Evolutionary conservation across 164 flowering plant genomes (phyloP), one percentile per base, ranked within the genome.

Genomic region (Magnolia officinalis): DNA sequence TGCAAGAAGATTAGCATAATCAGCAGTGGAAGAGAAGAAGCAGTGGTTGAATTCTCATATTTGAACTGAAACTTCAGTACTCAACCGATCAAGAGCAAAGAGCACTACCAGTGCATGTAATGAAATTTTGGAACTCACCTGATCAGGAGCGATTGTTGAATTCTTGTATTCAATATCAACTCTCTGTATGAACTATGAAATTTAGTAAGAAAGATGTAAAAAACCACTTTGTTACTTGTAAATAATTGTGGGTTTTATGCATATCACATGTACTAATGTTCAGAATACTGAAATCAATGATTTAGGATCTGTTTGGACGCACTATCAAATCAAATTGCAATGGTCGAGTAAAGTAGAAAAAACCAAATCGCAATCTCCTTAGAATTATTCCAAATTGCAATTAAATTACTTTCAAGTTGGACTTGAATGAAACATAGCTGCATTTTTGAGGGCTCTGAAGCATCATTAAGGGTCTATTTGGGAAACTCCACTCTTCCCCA

Each of bases 111-210:
- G 61, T 9, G 18, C 13, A 55, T 55, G 61, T 16, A 14, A 10
- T 8, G 70, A 24, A 52, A 65, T 24, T 16, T 67, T 16, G 5
- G 9, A 84, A 95, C 61, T 55, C 61, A 55, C 99, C 94, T 90
- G 95, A 20, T 88, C 92, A 1, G 99, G 98, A 51, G 86, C 87
- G 75, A 93, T 89, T 0, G 84, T 77, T 6, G 99, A 93, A 66
- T 76, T 87, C 50, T 83, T 82, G 71, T 88, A 93, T 55, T 49
- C 78, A 11, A 95, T 92, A 59, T 87, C 90, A 49, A 93, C 99
- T 78, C 95, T 89, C 98, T 95, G 88, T 52, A 71, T n/a, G 61
- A 70, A 79, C 65, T 63, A 63, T 18, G 21, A 63, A 18, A 66
- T 66, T 10, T 66, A 19, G 16, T 11, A 66, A 66, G 14, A 66